phyloP scores from a whole-genome alignment of 2,329 filamentous ascomycete genomes.

The Beauveria australis region DNA sequence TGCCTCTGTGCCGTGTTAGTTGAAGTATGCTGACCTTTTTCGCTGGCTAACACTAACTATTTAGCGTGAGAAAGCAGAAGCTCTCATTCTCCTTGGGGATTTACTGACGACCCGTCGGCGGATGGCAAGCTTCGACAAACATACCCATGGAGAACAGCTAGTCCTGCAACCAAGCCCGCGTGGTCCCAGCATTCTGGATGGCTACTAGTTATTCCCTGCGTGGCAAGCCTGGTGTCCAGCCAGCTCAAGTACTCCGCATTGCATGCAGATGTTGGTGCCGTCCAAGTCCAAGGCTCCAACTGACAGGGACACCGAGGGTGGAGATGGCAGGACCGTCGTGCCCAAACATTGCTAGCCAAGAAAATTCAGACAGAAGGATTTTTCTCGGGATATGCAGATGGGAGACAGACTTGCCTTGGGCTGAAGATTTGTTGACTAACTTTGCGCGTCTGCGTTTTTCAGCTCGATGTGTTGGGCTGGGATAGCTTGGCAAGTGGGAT shows the following conservation, averaged over 20 bases:
- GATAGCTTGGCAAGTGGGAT: background rate
- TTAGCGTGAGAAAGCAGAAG: background rate
- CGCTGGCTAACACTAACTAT: background rate
- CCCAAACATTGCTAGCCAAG: background rate
- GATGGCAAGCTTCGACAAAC: background rate
- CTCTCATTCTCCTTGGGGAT: background rate
- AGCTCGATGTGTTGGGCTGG: background rate
- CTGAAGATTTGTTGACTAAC: background rate
- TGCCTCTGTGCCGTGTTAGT: background rate
- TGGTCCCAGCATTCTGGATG: background rate
- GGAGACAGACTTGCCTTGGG: background rate
- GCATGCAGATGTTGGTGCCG: constrained; percentile 4
- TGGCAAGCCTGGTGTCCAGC: background rate
- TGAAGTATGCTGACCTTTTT: background rate
- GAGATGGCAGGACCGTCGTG: background rate
- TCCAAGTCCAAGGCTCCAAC: background rate
- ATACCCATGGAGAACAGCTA: background rate
- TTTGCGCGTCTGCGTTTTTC: background rate
- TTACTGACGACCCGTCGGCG: background rate
- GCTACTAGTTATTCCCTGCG: background rate
- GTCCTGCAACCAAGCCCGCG: background rate
- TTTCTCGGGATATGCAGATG: background rate
- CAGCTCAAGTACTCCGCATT: constrained; percentile 3
- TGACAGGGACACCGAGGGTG: background rate
- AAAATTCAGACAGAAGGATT: background rate